Evolutionary conservation across 805 yeast genomes (phyloP).

Genomic region (Pichia nakasei): DNA sequence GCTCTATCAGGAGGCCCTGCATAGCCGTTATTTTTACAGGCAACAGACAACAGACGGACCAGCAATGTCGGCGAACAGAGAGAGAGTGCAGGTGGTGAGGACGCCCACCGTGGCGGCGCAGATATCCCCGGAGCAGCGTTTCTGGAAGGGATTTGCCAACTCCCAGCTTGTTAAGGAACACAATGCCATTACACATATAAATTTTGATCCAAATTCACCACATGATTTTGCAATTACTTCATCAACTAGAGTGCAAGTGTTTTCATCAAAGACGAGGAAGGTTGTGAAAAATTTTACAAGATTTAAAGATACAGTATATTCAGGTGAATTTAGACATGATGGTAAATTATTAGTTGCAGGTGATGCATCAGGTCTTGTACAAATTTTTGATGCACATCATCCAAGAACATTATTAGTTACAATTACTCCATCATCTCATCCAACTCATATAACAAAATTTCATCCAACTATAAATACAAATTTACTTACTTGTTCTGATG

Average conservation of each 20-base stretch:
- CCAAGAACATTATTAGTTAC: conserved; percentile 75
- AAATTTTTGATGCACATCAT: conserved; percentile 70
- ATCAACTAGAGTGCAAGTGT: conserved; percentile 83
- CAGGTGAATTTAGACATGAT: conserved; percentile 85
- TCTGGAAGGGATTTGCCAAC: conserved; percentile 79
- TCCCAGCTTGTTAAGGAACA: conserved; percentile 91
- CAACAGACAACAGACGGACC: no score
- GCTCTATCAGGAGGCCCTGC: no score
- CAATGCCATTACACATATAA: conserved; percentile 80
- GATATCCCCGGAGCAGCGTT: conserved; percentile 87
- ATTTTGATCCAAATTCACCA: conserved; percentile 79
- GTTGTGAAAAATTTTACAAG: conserved; percentile 78
- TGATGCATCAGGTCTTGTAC: conserved; percentile 90
- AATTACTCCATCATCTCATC: conserved; percentile 73
- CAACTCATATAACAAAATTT: conserved; percentile 90
- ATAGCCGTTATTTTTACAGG: no score
- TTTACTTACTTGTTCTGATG: conserved; percentile 85
- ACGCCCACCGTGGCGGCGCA: conserved; percentile 74
- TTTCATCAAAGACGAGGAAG: conserved; percentile 89
- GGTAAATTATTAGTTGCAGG: conserved; percentile 90
- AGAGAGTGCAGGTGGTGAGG: conserved; percentile 55
- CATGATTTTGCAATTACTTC: conserved; percentile 92
- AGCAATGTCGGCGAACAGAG: conserved; percentile 64
- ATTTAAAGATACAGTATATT: conserved; percentile 85
- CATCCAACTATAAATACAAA: conserved; percentile 71